Base-by-base conservation (phyloP, 306 rosid genomes). In the Pueraria montana region DNA sequence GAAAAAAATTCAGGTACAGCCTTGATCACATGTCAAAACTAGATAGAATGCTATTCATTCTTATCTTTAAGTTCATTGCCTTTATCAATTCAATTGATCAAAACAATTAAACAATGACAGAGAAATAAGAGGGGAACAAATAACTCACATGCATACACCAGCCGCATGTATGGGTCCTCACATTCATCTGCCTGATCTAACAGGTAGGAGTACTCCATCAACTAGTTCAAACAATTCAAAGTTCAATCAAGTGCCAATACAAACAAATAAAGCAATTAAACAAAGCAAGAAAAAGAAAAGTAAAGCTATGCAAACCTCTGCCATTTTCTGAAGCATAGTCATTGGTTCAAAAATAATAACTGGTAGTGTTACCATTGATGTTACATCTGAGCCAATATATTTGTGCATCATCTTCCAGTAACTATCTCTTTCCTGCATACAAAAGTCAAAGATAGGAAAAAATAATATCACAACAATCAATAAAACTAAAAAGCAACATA, bases 381-480 rank as follows among this genome's bases (percentile, higher is more conserved):
- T 91, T 67, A 93, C 46, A 78, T 95, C 98, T 12, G 97, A 86
- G 4, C 98, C 97, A 48, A 95, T 87, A 78, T 95, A 93, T 77
- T 90, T 87, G 14, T 92, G 97, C 98, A 95, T 95, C 98, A 91
- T 91, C 92, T 92, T 93, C 97, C 97, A 95, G 87, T 91, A 95
- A 89, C 97, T 46, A 65, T 95, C 98, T 67, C 97, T 92, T 76
- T 95, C 98, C 98, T 93, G 46, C 42, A 30, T 56, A 65, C 42
- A 61, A 78, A 40, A 30, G 30, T 45, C 73, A 53, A 40, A 73
- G 17, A 62, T 42, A 78, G 73, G 38, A 75, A 48, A 21, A 32
- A 50, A 21, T 24, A 36, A 59, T 18, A 13, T 72, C 74, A 86
- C 11, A 55, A 78, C 1, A 32, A 58, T 50, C 3, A 68, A 83